Evolutionary conservation across 2,329 filamentous ascomycete species (phyloP).

Genomic region (Verticillium tricorpus): DNA sequence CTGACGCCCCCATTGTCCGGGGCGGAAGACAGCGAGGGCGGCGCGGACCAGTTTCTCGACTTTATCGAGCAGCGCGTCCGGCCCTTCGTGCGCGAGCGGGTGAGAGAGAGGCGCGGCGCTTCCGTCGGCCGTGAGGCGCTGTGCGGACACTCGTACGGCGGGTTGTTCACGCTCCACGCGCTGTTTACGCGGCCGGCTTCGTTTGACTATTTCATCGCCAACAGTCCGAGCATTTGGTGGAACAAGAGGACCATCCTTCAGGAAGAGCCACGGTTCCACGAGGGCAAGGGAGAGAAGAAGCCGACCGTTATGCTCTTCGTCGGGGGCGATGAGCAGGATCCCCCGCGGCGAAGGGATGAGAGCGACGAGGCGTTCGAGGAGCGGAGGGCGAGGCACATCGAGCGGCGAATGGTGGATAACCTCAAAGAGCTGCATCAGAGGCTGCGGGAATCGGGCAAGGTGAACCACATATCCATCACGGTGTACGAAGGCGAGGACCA

Average conservation of each 20-base stretch:
- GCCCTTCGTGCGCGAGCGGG: constrained; percentile 21
- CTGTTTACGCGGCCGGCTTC: constrained; percentile 33
- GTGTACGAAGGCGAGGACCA: constrained; percentile 26
- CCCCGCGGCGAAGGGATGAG: constrained; percentile 21
- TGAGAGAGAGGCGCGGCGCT: constrained; percentile 20
- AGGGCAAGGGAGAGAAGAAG: constrained; percentile 4
- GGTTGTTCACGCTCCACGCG: constrained; percentile 39
- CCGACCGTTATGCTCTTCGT: constrained; percentile 26
- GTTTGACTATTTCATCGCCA: constrained; percentile 39
- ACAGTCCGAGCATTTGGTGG: constrained; percentile 44
- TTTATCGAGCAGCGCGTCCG: constrained; percentile 36
- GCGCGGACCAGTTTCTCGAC: constrained; percentile 37
- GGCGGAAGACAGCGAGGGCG: constrained; percentile 25
- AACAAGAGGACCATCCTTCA: constrained; percentile 34
- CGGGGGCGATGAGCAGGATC: constrained; percentile 26
- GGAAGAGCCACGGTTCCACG: constrained; percentile 22
- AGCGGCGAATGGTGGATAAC: constrained; percentile 21
- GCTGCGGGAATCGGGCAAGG: constrained; percentile 9
- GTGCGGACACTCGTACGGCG: constrained; percentile 46
- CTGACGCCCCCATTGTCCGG: constrained; percentile 22
- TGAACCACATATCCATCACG: constrained; percentile 12
- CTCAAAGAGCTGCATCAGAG: constrained; percentile 15
- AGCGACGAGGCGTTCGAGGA: constrained; percentile 22
- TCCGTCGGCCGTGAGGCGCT: constrained; percentile 33
- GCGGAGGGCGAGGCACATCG: constrained; percentile 8